phyloP scores from a whole-genome alignment of 2,329 filamentous ascomycete species.

The Ophiostoma australiae region DNA sequence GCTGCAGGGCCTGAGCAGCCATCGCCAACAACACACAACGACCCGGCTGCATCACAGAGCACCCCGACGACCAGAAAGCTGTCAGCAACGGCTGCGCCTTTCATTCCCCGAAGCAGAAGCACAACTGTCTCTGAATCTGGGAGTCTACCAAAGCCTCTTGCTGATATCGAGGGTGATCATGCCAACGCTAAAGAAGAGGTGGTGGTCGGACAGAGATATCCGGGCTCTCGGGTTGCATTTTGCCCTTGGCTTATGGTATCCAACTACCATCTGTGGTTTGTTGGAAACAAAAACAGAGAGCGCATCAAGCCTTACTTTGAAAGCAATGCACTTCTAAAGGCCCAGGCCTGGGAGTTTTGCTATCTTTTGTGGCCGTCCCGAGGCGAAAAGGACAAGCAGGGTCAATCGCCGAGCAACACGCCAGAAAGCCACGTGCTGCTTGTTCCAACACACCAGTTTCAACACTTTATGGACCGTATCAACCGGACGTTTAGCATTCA shows the following conservation, averaged over 20 bases:
- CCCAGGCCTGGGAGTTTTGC: slow-evolving; percentile 68
- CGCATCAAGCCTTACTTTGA: slow-evolving; percentile 52
- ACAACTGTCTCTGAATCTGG: neutral
- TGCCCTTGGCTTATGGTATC: slow-evolving; percentile 50
- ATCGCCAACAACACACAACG: neutral
- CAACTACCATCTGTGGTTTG: slow-evolving; percentile 56
- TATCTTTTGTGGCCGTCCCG: slow-evolving; percentile 55
- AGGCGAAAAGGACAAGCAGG: slow-evolving; percentile 28
- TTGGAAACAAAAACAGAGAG: slow-evolving; percentile 49
- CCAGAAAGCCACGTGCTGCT: slow-evolving; percentile 50
- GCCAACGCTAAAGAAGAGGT: neutral
- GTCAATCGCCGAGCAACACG: slow-evolving; percentile 20
- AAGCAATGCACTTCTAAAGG: slow-evolving; percentile 50
- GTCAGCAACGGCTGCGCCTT: neutral
- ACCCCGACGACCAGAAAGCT: neutral
- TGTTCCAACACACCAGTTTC: slow-evolving; percentile 61
- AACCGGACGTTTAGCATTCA: slow-evolving; percentile 52
- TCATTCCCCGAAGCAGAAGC: neutral
- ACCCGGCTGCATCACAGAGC: neutral
- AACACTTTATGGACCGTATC: slow-evolving; percentile 58
- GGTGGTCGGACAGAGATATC: neutral
- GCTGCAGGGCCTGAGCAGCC: neutral
- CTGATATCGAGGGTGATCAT: neutral
- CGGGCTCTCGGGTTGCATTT: slow-evolving; percentile 31
- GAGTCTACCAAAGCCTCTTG: neutral